phyloP scores from a whole-genome alignment of 768 basidiomycete genomes.

The Hygrocybe punicea region DNA sequence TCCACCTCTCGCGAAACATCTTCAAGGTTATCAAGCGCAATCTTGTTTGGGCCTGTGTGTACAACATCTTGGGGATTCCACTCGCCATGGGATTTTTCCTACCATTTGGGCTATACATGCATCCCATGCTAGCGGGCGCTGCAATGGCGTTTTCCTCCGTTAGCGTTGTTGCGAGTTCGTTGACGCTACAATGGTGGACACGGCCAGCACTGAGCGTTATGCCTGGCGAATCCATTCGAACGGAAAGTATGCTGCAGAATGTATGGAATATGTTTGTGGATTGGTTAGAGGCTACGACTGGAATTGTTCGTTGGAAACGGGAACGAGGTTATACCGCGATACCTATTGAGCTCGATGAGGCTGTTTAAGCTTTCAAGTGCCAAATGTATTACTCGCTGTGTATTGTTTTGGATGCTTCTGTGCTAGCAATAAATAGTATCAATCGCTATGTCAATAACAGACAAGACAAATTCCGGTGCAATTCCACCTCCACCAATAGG shows the following conservation, averaged over 20 bases:
- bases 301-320: slow-evolving; percentile 40
- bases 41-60: slow-evolving; percentile 93
- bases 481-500: slow-evolving; percentile 44
- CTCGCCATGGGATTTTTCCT: slow-evolving; percentile 97
- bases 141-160: slow-evolving; percentile 99
- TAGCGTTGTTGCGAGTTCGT: slow-evolving; percentile 87
- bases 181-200: slow-evolving; percentile 83
- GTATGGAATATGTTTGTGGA: slow-evolving; percentile 40
- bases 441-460: no score
- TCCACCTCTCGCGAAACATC: slow-evolving; percentile 85
- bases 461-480: slow-evolving; percentile 8
- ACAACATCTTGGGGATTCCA: slow-evolving; percentile 91
- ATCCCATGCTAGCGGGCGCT: slow-evolving; percentile 97
- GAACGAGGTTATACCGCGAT: slow-evolving; percentile 63
- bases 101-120: slow-evolving; percentile 87
- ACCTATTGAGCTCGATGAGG: slow-evolving; percentile 60
- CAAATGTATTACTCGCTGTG: neutral
- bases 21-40: slow-evolving; percentile 90
- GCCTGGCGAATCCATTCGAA: slow-evolving; percentile 59
- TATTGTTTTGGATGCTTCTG: neutral
- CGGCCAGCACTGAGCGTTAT: slow-evolving; percentile 68
- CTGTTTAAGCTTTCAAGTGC: slow-evolving; percentile 6
- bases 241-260: slow-evolving; percentile 48
- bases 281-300: slow-evolving; percentile 40
- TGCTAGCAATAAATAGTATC: no score